A percentile compares a stretch with the other conserved stretches of the same genome.
These are phyloP conservation scores for Skeletonema tropicum DNA, from an alignment of 108 stramenopile genomes.

Conservation along the genomic window DNA sequence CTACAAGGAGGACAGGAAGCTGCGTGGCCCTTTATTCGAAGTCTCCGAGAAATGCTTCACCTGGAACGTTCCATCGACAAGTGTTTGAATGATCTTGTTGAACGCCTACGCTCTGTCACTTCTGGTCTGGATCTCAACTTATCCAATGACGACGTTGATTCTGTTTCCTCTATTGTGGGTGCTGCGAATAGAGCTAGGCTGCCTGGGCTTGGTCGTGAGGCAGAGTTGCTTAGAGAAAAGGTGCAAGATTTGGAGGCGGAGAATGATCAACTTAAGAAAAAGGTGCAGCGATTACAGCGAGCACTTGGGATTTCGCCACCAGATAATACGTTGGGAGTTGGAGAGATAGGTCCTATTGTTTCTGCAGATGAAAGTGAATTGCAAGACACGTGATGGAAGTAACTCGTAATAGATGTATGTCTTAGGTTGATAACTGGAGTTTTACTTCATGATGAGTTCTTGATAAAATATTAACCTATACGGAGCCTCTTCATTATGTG, in stretches of 20 bases:
- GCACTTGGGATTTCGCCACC: conserved; percentile 33
- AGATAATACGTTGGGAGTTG: not conserved
- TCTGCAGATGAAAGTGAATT: not conserved
- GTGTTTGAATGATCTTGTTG: conserved; percentile 68
- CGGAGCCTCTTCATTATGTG: not conserved
- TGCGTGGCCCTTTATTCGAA: conserved; percentile 85
- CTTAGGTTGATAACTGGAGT: not conserved
- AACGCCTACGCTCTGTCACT: conserved; percentile 51
- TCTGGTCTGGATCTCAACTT: conserved; percentile 52
- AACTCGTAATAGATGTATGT: not conserved
- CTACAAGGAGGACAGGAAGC: conserved; percentile 84
- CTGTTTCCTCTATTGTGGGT: conserved; percentile 54
- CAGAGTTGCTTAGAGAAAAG: conserved; percentile 55
- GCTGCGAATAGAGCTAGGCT: conserved; percentile 39
- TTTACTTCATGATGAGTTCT: no score
- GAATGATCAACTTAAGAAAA: conserved; percentile 42
- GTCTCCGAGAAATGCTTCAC: conserved; percentile 82
- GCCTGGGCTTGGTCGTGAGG: conserved; percentile 57
- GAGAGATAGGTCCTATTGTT: not conserved
- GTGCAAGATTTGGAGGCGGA: conserved; percentile 49
- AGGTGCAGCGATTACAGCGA: conserved; percentile 37
- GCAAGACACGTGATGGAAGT: not conserved
- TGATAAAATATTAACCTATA: not conserved
- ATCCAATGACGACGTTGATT: conserved; percentile 62
- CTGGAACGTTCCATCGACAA: conserved; percentile 76